Conservation (phyloP, 768 basidiomycete species). For the Vararia minispora region DNA sequence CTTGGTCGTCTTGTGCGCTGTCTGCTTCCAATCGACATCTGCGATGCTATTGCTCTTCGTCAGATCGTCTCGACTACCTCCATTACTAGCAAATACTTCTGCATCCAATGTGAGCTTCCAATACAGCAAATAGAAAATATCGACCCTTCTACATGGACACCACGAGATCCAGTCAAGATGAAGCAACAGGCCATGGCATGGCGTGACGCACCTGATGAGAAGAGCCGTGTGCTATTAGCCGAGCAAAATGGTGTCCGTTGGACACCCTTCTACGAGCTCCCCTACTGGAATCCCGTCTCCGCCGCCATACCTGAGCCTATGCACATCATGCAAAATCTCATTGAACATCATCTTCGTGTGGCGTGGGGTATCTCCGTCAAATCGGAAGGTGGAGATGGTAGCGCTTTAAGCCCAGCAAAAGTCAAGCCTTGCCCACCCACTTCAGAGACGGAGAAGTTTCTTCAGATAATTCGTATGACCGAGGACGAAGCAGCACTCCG, state of each 20-base stretch:
- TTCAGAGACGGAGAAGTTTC: not conserved
- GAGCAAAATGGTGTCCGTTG: conserved; percentile 19
- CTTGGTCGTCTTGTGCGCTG: conserved; percentile 4
- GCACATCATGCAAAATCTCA: conserved; percentile 20
- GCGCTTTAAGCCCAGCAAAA: not conserved
- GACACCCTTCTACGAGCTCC: conserved; percentile 20
- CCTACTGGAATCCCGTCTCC: conserved; percentile 21
- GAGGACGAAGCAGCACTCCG: not conserved
- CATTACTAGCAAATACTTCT: conserved; percentile 14
- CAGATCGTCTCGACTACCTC: conserved; percentile 18
- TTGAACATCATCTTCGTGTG: conserved; percentile 15
- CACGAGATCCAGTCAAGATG: conserved; percentile 8
- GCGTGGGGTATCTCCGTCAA: conserved; percentile 18
- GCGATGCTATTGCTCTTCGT: conserved; percentile 17
- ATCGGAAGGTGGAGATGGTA: conserved; percentile 14
- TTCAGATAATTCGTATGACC: not conserved
- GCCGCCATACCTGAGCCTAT: conserved; percentile 22
- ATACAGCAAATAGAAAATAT: conserved; percentile 16
- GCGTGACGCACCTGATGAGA: conserved; percentile 11
- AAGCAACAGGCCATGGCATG: conserved; percentile 10
- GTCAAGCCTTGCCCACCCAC: not conserved
- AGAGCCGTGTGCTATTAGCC: conserved; percentile 12
- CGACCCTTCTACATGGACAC: conserved; percentile 9
- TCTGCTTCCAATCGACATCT: conserved; percentile 9
- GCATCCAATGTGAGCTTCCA: conserved; percentile 15